Conservation (phyloP, 2,329 filamentous ascomycete genomes). For the Talaromyces albobiverticillius region DNA sequence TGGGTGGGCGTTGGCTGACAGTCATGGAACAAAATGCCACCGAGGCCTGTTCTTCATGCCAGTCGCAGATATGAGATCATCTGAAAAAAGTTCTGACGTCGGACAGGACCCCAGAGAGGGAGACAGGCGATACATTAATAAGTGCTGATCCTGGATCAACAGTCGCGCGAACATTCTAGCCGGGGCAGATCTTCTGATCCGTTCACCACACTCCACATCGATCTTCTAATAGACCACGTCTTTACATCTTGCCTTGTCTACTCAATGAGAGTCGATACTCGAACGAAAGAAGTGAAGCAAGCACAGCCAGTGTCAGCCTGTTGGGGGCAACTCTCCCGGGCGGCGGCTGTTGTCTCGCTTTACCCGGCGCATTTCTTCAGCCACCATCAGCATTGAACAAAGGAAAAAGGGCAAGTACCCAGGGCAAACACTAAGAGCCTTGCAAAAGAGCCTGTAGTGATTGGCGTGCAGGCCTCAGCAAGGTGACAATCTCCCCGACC, state of each 20-base stretch:
- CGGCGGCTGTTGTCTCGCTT: too few species aligned
- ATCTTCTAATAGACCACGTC: neutral
- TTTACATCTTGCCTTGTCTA: neutral
- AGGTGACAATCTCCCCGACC: too few species aligned
- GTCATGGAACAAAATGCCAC: too few species aligned
- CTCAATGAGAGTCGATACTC: neutral
- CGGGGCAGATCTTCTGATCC: neutral
- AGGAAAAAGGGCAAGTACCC: neutral
- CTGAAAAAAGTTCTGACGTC: neutral
- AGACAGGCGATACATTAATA: too few species aligned
- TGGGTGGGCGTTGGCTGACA: too few species aligned
- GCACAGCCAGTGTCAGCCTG: neutral
- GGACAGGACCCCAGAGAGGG: neutral
- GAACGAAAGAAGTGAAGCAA: constrained; percentile 3
- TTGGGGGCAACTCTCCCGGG: constrained; percentile 1
- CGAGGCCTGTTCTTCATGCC: neutral
- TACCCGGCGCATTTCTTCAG: neutral
- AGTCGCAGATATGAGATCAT: constrained; percentile 10
- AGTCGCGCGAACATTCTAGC: neutral
- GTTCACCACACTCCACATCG: neutral
- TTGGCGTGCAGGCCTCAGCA: neutral
- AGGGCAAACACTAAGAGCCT: neutral
- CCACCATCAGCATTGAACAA: neutral
- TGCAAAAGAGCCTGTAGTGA: neutral
- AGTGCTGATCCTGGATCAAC: constrained; percentile 5